Base-by-base conservation (phyloP, 257 asterid genomes). In the Fraxinus pennsylvanica region DNA sequence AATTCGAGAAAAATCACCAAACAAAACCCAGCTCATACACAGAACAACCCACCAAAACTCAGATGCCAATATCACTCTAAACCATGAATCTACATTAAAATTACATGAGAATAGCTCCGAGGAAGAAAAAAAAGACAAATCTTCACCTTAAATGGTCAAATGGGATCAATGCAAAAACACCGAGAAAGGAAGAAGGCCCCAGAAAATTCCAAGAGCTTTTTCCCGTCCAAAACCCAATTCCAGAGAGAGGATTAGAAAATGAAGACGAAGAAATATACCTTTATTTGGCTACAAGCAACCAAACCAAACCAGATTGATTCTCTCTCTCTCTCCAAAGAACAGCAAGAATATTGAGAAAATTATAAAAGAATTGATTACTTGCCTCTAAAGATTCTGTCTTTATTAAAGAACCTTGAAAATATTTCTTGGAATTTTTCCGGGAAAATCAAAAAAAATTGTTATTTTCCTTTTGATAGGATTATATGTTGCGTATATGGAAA, bases 391-490 rank as follows among this genome's bases (percentile, higher is more conserved):
- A 71, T 27, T 78, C 81, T 78, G 81, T 85, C 88, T 86, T 84
- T 86, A 80, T 75, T 81, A 84, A 81, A 65, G 80, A 88, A 88
- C 88, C 91, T 85, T 83, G 76, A 89, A 80, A 84, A 66, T 13
- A 36, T 25, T 38, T 65, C 68, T 32, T 76, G 79, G 82, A 78
- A 57, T 27, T 85, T 83, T 84, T 75, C 65, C 12, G 15, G 36
- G 75, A 73, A 84, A 87, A 86, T 81, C 78, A 61, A 71, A 85
- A 57, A 81, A 61, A 39, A 33, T 71, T 73, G 81, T 68, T 36
- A 74, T 82, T 78, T 81, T 82, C 80, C 32, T 22, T 52, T 73
- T 29, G 78, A 72, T 79, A 71, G 78, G 81, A 76, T 83, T 77
- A 25, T 57, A 67, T 82, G 75, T 50, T 78, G 87, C 73, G 68